A percentile compares a stretch with the other conserved stretches of the same genome.
Evolutionary conservation across 352 stramenopile genomes (phyloP).

Genomic region (Elongisporangium undulatum): DNA sequence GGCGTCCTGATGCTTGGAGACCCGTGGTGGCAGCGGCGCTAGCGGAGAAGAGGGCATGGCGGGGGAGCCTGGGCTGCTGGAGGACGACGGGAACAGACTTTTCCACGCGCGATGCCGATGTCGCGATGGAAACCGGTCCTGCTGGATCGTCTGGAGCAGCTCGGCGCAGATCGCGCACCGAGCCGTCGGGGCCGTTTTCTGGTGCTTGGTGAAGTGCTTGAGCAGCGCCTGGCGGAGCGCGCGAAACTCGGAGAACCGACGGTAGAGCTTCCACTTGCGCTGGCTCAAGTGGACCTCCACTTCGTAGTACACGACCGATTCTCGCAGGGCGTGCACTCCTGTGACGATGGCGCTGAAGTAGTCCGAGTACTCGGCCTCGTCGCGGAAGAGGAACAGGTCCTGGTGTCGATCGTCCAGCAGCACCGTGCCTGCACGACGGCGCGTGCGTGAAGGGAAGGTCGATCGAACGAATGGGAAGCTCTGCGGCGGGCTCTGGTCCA

Average conservation of each 20-base stretch:
- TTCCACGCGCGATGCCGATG: conserved; percentile 24
- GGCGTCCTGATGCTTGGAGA: conserved; percentile 4
- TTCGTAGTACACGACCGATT: conserved; percentile 63
- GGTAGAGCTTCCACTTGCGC: conserved; percentile 48
- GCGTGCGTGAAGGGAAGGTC: not conserved
- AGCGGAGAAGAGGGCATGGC: conserved; percentile 14
- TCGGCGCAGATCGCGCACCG: conserved; percentile 58
- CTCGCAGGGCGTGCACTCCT: conserved; percentile 35
- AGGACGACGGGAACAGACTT: conserved; percentile 11
- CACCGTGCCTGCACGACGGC: conserved; percentile 10
- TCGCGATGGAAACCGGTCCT: conserved; percentile 42
- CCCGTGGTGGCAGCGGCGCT: conserved; percentile 4
- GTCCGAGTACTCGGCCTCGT: conserved; percentile 80
- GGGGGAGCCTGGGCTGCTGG: not conserved
- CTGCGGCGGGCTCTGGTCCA: not conserved
- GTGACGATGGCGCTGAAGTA: conserved; percentile 52
- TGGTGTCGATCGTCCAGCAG: conserved; percentile 28
- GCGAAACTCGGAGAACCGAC: conserved; percentile 76
- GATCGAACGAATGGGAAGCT: not conserved
- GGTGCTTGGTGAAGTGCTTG: conserved; percentile 45
- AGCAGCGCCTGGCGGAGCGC: conserved; percentile 48
- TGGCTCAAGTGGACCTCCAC: conserved; percentile 65
- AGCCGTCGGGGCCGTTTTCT: conserved; percentile 6
- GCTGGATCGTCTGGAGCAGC: conserved; percentile 53
- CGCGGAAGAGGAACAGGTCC: conserved; percentile 50